These are phyloP conservation scores for Golovinomyces cichoracearum DNA, from an alignment of 2,329 filamentous ascomycete genomes.

Conservation along the genomic window DNA sequence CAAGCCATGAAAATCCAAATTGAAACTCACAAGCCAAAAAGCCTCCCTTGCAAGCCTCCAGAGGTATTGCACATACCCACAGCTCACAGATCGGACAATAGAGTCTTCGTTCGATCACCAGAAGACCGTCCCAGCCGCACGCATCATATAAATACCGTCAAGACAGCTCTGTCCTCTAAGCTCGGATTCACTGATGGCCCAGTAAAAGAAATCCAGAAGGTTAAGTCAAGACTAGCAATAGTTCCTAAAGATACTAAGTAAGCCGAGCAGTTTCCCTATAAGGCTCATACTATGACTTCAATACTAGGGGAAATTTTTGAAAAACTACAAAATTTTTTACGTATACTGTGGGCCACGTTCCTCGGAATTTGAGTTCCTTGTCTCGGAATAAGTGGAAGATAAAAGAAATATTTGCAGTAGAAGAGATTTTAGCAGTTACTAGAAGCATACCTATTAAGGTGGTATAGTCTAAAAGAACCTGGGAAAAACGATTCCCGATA, in stretches of 20 bases:
- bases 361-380: not conserved
- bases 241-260: not conserved
- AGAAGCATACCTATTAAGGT: not conserved
- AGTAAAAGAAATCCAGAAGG: not conserved
- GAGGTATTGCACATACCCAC: not conserved
- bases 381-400: not conserved
- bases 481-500: not conserved
- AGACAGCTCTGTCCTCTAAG: not conserved
- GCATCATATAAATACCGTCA: not conserved
- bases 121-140: not conserved
- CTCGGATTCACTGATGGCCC: not conserved
- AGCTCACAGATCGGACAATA: not conserved
- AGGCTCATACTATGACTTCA: not conserved
- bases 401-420: not conserved
- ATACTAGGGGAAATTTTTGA: not conserved
- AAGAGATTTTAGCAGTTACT: not conserved
- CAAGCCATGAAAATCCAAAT: too few relatives aligned
- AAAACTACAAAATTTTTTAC: not conserved
- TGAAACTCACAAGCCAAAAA: too few relatives aligned
- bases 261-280: not conserved
- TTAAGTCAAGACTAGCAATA: not conserved
- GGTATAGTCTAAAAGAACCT: not conserved
- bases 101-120: not conserved
- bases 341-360: not conserved
- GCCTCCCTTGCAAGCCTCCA: not conserved